These are phyloP conservation scores for Symbiodinium pilosum DNA, from an alignment of 73 alveolate genomes.

Conservation along the genomic window DNA sequence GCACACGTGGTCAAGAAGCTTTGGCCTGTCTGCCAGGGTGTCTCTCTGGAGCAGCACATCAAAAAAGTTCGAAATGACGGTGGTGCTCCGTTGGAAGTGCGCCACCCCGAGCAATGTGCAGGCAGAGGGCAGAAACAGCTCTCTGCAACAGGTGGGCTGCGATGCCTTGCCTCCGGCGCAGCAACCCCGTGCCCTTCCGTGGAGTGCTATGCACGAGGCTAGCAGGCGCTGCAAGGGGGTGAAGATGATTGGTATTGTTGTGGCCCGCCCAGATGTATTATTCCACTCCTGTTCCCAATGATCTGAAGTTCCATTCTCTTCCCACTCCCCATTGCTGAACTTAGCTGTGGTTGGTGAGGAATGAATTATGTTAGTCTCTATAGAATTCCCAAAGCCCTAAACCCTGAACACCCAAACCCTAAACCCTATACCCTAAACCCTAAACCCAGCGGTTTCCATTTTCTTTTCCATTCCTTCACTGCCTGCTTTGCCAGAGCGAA, in stretches of 20 bases:
- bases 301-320: too few species aligned
- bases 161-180: not conserved
- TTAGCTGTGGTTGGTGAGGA: too few species aligned
- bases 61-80: not conserved
- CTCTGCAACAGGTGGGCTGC: not conserved
- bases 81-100: not conserved
- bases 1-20: conserved; percentile 2
- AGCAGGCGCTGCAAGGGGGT: not conserved
- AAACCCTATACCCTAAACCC: too few species aligned
- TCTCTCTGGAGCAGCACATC: not conserved
- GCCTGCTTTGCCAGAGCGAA: too few species aligned
- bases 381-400: too few species aligned
- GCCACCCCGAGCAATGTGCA: not conserved
- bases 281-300: not conserved
- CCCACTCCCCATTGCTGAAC: too few species aligned
- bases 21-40: conserved; percentile 3
- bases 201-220: not conserved
- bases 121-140: not conserved
- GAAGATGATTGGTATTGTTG: conserved; percentile 6
- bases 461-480: too few species aligned
- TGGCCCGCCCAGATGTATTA: not conserved
- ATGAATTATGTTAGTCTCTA: too few species aligned
- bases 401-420: too few species aligned
- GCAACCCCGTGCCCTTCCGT: not conserved
- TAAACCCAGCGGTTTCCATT: too few species aligned